These are phyloP conservation scores for Phaeosphaeria sp. DNA, from an alignment of 2,329 filamentous ascomycete species.

Conservation along the genomic window DNA sequence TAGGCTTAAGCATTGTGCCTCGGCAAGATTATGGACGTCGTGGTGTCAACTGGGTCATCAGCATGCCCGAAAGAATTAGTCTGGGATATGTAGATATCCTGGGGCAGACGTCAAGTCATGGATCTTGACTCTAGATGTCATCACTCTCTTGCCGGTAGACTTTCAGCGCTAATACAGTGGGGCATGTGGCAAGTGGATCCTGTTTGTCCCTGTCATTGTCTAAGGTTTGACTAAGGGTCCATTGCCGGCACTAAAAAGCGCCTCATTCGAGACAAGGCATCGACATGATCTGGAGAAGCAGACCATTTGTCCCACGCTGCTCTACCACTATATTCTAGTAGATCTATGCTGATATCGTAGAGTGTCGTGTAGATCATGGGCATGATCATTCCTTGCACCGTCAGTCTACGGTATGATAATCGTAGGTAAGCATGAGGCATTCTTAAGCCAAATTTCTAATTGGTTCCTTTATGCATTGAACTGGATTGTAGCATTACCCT, in stretches of 20 bases:
- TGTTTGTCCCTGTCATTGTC: neutral
- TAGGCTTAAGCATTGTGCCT: neutral
- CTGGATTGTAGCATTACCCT: too few species aligned
- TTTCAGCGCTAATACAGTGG: neutral
- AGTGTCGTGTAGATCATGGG: too few species aligned
- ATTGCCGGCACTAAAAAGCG: neutral
- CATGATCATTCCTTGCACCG: too few species aligned
- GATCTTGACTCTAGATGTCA: neutral
- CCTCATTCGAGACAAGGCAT: too few species aligned
- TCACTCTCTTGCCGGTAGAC: neutral
- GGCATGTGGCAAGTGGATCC: neutral
- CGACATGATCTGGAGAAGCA: too few species aligned
- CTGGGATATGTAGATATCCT: neutral
- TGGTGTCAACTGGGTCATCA: neutral
- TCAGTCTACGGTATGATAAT: too few species aligned
- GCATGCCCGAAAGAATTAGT: neutral
- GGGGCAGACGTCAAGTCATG: neutral
- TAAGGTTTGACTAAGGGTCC: neutral
- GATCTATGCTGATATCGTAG: too few species aligned
- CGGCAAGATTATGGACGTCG: neutral
- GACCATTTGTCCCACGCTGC: too few species aligned
- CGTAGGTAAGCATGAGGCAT: too few species aligned
- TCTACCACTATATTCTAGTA: too few species aligned
- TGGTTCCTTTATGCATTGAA: too few species aligned
- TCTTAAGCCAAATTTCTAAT: too few species aligned